Evolutionary conservation across 164 flowering plant genomes (phyloP).

Genomic region (Akebia trifoliata): DNA sequence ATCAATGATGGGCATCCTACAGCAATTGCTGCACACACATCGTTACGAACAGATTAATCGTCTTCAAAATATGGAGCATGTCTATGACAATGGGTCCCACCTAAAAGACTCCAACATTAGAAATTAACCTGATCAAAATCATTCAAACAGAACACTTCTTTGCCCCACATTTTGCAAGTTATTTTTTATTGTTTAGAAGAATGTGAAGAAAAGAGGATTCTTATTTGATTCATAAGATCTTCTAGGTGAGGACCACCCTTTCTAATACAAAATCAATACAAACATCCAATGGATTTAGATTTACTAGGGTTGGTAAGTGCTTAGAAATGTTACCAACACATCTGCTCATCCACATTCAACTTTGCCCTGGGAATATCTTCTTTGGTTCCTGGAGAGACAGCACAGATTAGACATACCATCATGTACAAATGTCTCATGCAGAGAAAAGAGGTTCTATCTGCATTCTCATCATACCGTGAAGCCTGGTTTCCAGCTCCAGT

Average conservation of each 20-base stretch:
- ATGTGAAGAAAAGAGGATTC: neutral
- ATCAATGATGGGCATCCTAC: conserved; percentile 82
- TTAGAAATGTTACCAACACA: conserved; percentile 73
- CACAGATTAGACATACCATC: conserved; percentile 5
- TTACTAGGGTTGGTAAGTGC: neutral
- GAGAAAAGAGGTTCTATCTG: neutral
- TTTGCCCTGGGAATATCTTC: conserved; percentile 61
- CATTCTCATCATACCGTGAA: conserved; percentile 48
- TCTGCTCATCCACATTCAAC: conserved; percentile 82
- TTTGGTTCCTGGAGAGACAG: conserved; percentile 48
- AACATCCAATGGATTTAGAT: neutral
- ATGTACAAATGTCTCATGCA: neutral
- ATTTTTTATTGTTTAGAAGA: neutral
- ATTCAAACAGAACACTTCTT: neutral
- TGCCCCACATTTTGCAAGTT: too few species aligned
- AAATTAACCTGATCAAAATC: neutral
- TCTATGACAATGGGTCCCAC: neutral
- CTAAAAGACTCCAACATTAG: neutral
- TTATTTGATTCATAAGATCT: neutral
- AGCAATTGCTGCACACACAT: conserved; percentile 61
- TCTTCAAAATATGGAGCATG: neutral
- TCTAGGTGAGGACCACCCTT: neutral
- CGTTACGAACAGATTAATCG: neutral
- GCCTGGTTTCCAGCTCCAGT: conserved; percentile 65
- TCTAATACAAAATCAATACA: neutral